These are phyloP conservation scores for Pontederia paniculata DNA, from an alignment of 176 grass and related monocot genomes.

Conservation along the genomic window DNA sequence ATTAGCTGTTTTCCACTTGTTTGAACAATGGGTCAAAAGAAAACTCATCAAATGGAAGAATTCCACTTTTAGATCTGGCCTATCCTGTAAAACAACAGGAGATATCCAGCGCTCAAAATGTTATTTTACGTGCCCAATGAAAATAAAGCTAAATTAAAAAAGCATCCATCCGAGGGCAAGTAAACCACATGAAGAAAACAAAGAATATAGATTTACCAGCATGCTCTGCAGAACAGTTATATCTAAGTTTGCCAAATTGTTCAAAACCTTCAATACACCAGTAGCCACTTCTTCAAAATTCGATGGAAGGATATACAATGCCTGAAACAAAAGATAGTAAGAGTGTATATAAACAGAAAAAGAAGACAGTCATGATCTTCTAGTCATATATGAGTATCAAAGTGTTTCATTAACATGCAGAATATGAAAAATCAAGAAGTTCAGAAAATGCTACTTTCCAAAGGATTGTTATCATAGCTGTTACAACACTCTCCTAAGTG, in stretches of 20 bases:
- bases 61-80: constrained; percentile 95
- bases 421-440: too few species aligned
- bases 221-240: constrained; percentile 87
- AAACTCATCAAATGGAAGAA: constrained; percentile 99
- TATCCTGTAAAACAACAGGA: constrained; percentile 46
- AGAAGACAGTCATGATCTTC: neutral
- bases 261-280: constrained; percentile 93
- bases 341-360: neutral
- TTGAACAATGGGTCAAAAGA: constrained; percentile 90
- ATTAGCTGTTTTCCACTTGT: constrained; percentile 74
- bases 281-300: constrained; percentile 99
- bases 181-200: constrained; percentile 3
- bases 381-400: too few species aligned
- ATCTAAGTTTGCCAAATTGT: constrained; percentile 82
- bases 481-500: too few species aligned
- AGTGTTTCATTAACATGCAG: too few species aligned
- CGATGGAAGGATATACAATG: constrained; percentile 72
- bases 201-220: constrained; percentile 53
- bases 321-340: constrained; percentile 37
- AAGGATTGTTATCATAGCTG: too few species aligned
- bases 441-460: too few species aligned
- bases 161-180: neutral
- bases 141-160: constrained; percentile 16
- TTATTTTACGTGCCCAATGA: constrained; percentile 8
- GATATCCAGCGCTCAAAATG: neutral